Base-by-base conservation (phyloP, 2,329 filamentous ascomycete genomes). In the Colletotrichum incanum region DNA sequence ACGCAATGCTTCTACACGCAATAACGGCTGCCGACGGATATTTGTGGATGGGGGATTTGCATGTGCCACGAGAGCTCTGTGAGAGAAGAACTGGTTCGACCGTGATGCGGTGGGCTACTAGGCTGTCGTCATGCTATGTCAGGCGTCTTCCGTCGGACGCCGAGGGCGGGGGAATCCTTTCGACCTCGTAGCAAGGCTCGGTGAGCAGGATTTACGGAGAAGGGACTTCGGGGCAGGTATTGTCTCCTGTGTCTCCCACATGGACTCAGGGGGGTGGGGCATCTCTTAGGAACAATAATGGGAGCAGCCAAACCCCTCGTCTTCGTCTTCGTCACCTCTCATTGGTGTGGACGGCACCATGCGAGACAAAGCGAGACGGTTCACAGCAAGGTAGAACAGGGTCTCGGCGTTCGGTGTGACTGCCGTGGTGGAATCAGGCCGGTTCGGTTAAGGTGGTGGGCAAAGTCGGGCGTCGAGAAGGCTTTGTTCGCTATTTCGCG, bases 381-480 rank as follows among this genome's bases (percentile, higher is more conserved):
- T 54, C 50, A 54, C 26, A 12, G 28, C 50, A 54, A 54, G 26
- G 16, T 18, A 28, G 18, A 34, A 14, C 41, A 43, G 12, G 41
- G 41, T 14, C 16, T 9, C 7, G 41, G 20, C 8, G 3, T n/a
- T 18, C 9, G 20, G 18, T 23, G 9, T 47, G 20, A 47, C 18
- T 47, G 9, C 52, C 20, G 11, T 55, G 4, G 16, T 3, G 50
- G 18, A 28, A 31, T 18, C 54, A 16, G 34, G n/a, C 9, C n/a
- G 8, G n/a, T 28, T 56, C 54, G 16, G 54, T 55, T n/a, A 18
- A 34, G 9, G 31, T n/a, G 23, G 49, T n/a, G 49, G 37, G 49
- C 20, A 55, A 28, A 43, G 39, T n/a, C 62, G 37, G 49, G 62
- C 26, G 49, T 56, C 26, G 50, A 55, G 31, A 45, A 65, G 39